Conservation (phyloP, 805 yeast genomes). For the Saturnispora bothae region DNA sequence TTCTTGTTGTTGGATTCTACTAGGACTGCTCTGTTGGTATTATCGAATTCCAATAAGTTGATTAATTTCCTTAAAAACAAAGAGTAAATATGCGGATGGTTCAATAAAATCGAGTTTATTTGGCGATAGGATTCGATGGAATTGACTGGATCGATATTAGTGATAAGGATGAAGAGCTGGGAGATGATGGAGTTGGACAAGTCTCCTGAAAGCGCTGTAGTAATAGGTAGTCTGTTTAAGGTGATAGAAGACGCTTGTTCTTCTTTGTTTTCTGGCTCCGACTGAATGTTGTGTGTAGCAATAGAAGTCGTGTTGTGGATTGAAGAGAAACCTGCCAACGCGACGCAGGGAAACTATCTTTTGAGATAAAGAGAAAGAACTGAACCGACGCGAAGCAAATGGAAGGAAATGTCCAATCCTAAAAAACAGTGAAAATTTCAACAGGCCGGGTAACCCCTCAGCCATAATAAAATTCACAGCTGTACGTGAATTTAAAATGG, state of each 20-base stretch:
- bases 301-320: no score
- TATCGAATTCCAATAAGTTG: slow-evolving; percentile 22
- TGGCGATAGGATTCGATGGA: slow-evolving; percentile 30
- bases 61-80: slow-evolving; percentile 25
- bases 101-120: slow-evolving; percentile 36
- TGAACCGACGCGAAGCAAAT: no score
- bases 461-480: no score
- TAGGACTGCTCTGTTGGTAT: slow-evolving; percentile 12
- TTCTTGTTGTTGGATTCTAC: slow-evolving; percentile 14
- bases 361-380: no score
- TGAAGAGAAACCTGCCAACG: no score
- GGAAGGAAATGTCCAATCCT: no score
- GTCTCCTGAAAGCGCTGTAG: slow-evolving; percentile 12
- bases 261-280: not conserved
- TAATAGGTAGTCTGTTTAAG: slow-evolving; percentile 1
- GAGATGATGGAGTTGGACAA: slow-evolving; percentile 30
- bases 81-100: slow-evolving; percentile 26
- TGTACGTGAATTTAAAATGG: no score
- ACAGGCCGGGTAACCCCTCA: no score
- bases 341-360: no score
- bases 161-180: slow-evolving; percentile 43
- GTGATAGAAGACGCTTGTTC: no score
- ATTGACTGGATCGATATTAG: slow-evolving; percentile 33
- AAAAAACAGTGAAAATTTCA: no score
- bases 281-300: not conserved